phyloP scores from a whole-genome alignment of 1,284 basidiomycete genomes.

The Ustilago esculenta region DNA sequence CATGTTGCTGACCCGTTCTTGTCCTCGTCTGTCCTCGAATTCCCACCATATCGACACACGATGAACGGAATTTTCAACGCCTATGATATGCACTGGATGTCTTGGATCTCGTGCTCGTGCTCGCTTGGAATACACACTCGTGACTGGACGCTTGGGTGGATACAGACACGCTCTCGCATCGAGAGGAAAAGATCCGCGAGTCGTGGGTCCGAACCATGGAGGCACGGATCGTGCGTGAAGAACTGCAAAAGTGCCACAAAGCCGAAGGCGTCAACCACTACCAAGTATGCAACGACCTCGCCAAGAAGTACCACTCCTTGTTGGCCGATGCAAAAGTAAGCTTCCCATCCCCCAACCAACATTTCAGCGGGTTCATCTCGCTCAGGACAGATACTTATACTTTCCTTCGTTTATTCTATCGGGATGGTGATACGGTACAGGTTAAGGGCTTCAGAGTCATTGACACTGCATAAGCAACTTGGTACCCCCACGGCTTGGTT shows the following conservation, averaged over 20 bases:
- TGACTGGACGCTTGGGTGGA: no score
- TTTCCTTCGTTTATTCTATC: neutral
- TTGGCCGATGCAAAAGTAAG: conserved; percentile 85
- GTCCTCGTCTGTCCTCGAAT: no score
- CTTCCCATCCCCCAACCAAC: conserved; percentile 35
- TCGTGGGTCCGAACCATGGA: conserved; percentile 96
- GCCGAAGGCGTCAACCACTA: conserved; percentile 79
- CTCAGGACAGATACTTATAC: no score
- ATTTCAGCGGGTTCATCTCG: neutral
- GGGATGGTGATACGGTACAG: conserved; percentile 5
- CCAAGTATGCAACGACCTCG: conserved; percentile 82
- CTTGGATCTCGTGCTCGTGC: no score
- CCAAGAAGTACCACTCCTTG: conserved; percentile 85
- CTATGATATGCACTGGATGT: no score
- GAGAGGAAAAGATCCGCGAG: conserved; percentile 84
- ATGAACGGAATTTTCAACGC: no score
- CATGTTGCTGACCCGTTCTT: neutral
- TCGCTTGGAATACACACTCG: no score
- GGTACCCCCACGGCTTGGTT: neutral
- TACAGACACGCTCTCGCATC: conserved; percentile 68
- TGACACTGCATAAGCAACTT: conserved; percentile 37
- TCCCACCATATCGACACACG: no score
- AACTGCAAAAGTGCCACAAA: conserved; percentile 89
- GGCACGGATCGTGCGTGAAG: conserved; percentile 85
- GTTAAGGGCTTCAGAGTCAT: conserved; percentile 56